Conservation (phyloP, 2,329 filamentous ascomycete genomes). For the Colletotrichum eremochloae region DNA sequence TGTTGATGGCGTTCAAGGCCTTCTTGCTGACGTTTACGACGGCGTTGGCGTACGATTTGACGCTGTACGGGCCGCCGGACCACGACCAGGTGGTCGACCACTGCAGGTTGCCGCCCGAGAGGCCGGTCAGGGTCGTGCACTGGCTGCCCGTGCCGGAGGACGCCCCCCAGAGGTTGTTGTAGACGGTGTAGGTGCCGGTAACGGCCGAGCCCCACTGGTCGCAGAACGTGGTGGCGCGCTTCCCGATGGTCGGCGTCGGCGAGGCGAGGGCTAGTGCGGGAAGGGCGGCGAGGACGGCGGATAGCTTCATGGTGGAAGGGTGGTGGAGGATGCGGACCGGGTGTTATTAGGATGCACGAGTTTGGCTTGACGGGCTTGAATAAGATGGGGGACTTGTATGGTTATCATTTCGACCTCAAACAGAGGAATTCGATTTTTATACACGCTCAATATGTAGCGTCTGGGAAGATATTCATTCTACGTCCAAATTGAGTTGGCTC, state of each 20-base stretch:
- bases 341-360: neutral
- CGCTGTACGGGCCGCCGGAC: slow-evolving; percentile 53
- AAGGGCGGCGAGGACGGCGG: slow-evolving; percentile 38
- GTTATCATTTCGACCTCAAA: too few species aligned
- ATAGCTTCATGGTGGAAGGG: slow-evolving; percentile 40
- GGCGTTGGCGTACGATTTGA: slow-evolving; percentile 60
- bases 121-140: slow-evolving; percentile 56
- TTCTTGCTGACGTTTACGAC: slow-evolving; percentile 48
- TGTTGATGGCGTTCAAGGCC: slow-evolving; percentile 50
- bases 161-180: slow-evolving; percentile 59
- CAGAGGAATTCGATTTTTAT: neutral
- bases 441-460: neutral
- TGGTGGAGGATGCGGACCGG: too few species aligned
- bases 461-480: neutral
- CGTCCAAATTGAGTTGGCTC: neutral
- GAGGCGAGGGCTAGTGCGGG: slow-evolving; percentile 39
- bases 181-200: slow-evolving; percentile 47
- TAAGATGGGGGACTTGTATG: neutral
- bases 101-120: slow-evolving; percentile 50
- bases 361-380: neutral
- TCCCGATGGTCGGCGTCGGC: slow-evolving; percentile 36
- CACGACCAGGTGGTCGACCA: slow-evolving; percentile 59
- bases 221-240: slow-evolving; percentile 45
- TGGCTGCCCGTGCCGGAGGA: slow-evolving; percentile 53
- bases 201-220: slow-evolving; percentile 46